phyloP scores from a whole-genome alignment of 495 filamentous ascomycete genomes.

The Penicillium flavigenum region DNA sequence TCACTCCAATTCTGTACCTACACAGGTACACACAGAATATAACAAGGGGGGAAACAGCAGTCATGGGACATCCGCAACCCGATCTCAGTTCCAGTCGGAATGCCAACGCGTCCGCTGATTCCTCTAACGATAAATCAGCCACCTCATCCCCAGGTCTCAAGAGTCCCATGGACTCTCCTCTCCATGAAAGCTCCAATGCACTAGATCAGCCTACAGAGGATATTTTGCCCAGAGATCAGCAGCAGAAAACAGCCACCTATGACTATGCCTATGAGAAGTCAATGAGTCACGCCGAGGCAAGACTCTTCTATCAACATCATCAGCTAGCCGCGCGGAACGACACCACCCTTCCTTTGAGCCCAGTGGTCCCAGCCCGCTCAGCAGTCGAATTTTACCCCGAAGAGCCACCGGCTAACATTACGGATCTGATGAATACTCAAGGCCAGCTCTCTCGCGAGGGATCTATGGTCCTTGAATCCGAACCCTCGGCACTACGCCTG shows the following conservation, averaged over 20 bases:
- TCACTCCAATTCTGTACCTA: too few relatives aligned
- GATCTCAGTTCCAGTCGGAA: slow-evolving; percentile 27
- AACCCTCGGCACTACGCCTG: slow-evolving; percentile 15
- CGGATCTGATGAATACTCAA: slow-evolving; percentile 4
- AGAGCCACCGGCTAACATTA: slow-evolving; percentile 6
- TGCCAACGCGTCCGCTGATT: slow-evolving; percentile 19
- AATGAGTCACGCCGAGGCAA: slow-evolving; percentile 86
- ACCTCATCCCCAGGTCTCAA: slow-evolving; percentile 12
- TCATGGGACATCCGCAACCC: slow-evolving; percentile 29
- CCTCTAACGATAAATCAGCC: slow-evolving; percentile 13
- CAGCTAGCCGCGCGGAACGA: slow-evolving; percentile 51
- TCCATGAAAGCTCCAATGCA: slow-evolving; percentile 15
- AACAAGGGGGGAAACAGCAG: slow-evolving; percentile 1
- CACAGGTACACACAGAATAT: neutral
- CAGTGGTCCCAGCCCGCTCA: slow-evolving; percentile 18
- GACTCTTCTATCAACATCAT: slow-evolving; percentile 90
- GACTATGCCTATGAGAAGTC: slow-evolving; percentile 87
- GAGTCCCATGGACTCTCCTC: slow-evolving; percentile 11
- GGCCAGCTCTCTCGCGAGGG: slow-evolving; percentile 13
- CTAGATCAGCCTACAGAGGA: slow-evolving; percentile 30
- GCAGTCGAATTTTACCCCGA: slow-evolving; percentile 14
- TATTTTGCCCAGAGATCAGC: slow-evolving; percentile 71
- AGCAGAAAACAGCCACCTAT: slow-evolving; percentile 78
- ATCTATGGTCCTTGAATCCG: slow-evolving; percentile 19
- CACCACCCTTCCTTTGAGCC: slow-evolving; percentile 23